Evolutionary conservation across 2,329 filamentous ascomycete species (phyloP).

Genomic region (Claviceps maximensis): DNA sequence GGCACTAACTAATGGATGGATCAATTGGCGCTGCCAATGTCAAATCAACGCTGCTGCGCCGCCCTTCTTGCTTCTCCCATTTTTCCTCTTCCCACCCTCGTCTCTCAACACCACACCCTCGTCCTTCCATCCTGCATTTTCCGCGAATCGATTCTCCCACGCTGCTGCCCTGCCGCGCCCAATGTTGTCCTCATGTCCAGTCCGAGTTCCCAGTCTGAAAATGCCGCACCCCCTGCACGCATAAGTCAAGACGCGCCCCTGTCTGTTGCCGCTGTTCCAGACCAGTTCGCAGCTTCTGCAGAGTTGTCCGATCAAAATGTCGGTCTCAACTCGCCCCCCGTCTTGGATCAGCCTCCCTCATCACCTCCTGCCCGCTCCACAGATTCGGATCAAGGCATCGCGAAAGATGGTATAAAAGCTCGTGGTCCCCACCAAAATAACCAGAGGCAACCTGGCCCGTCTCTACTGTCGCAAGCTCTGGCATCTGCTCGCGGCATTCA

Average conservation of each 20-base stretch:
- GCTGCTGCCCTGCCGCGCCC: conserved; percentile 23
- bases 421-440: conserved; percentile 25
- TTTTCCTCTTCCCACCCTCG: conserved; percentile 8
- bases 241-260: conserved; percentile 20
- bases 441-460: conserved; percentile 31
- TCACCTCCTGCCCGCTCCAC: conserved; percentile 1
- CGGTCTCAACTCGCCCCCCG: conserved; percentile 1
- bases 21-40: not conserved
- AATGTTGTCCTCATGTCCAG: conserved; percentile 48
- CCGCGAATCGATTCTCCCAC: conserved; percentile 12
- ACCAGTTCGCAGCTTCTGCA: conserved; percentile 1
- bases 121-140: conserved; percentile 8
- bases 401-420: conserved; percentile 29
- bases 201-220: conserved; percentile 35
- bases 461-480: conserved; percentile 43
- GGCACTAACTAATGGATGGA: not conserved
- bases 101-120: conserved; percentile 10
- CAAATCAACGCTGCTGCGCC: conserved; percentile 3
- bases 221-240: conserved; percentile 38
- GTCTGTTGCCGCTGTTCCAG: conserved; percentile 3
- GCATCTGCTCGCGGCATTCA: conserved; percentile 43
- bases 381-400: conserved; percentile 1
- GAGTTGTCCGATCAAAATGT: conserved; percentile 10
- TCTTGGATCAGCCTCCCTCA: conserved; percentile 1
- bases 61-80: conserved; percentile 1